Conservation (phyloP, 83 land plant genomes). For the Diphasiastrum complanatum region DNA sequence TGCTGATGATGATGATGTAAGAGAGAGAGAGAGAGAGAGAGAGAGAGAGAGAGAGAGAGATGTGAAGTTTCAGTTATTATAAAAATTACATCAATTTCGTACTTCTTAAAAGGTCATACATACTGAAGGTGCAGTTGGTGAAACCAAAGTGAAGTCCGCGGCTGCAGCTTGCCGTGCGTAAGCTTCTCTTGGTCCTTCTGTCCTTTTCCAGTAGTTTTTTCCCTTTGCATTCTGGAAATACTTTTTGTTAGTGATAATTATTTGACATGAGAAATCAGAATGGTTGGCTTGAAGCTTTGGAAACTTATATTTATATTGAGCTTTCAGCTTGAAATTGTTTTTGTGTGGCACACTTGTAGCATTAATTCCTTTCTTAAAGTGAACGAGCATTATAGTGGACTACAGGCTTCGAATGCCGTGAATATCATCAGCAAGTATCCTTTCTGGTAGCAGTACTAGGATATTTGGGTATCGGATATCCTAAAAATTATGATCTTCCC, state of each 20-base stretch:
- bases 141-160: slow-evolving; percentile 81
- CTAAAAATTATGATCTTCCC: no score
- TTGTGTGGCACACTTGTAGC: slow-evolving; percentile 26
- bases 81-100: no score
- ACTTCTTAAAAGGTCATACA: slow-evolving; percentile 98
- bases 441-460: slow-evolving; percentile 3
- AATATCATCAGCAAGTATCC: slow-evolving; percentile 78
- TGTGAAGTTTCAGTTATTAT: no score
- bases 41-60: no score
- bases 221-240: no score
- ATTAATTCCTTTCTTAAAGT: slow-evolving; percentile 68
- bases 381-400: slow-evolving; percentile 54
- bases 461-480: neutral
- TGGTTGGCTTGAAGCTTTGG: no score
- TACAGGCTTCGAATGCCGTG: slow-evolving; percentile 69
- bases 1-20: no score
- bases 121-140: slow-evolving; percentile 72
- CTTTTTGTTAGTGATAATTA: neutral
- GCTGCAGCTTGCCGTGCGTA: slow-evolving; percentile 86
- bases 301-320: no score
- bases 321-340: no score
- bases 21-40: no score
- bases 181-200: slow-evolving; percentile 22
- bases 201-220: no score
- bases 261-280: no score